Conservation (phyloP, 2,329 filamentous ascomycete genomes). For the Cercospora berteroae region DNA sequence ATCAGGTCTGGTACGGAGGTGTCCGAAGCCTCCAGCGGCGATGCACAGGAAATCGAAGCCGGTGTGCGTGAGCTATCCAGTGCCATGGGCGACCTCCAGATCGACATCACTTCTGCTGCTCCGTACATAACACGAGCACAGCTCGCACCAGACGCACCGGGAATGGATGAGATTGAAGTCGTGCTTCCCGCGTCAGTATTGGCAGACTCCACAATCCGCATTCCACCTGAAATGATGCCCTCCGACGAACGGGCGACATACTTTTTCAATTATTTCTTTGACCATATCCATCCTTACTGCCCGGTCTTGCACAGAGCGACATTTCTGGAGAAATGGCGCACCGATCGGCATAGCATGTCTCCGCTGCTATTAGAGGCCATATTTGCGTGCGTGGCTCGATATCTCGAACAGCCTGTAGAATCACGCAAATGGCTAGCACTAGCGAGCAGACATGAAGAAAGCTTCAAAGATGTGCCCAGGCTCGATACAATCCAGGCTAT, state of each 20-base stretch:
- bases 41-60: slow-evolving; percentile 36
- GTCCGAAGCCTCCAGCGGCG: slow-evolving; percentile 32
- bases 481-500: slow-evolving; percentile 89
- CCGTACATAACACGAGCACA: slow-evolving; percentile 75
- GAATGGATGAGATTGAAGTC: slow-evolving; percentile 69
- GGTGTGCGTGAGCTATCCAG: slow-evolving; percentile 43
- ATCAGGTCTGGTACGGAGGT: slow-evolving; percentile 29
- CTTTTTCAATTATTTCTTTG: slow-evolving; percentile 89
- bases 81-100: slow-evolving; percentile 79
- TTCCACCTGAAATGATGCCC: slow-evolving; percentile 91
- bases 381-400: slow-evolving; percentile 81
- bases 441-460: slow-evolving; percentile 83
- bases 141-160: slow-evolving; percentile 58
- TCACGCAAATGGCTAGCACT: slow-evolving; percentile 91
- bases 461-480: slow-evolving; percentile 87
- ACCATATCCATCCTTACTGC: slow-evolving; percentile 86
- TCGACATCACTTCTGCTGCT: slow-evolving; percentile 82
- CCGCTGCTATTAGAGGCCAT: slow-evolving; percentile 85
- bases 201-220: slow-evolving; percentile 75
- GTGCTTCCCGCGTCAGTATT: slow-evolving; percentile 66
- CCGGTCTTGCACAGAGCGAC: slow-evolving; percentile 79
- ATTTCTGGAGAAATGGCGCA: slow-evolving; percentile 88
- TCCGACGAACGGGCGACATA: slow-evolving; percentile 75
- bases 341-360: slow-evolving; percentile 78
- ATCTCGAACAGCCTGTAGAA: slow-evolving; percentile 78